A percentile compares a stretch with the other conserved stretches of the same genome.
These are phyloP conservation scores for Kurtzmaniella natalensis DNA, from an alignment of 1,139 yeast species.

Conservation along the genomic window DNA sequence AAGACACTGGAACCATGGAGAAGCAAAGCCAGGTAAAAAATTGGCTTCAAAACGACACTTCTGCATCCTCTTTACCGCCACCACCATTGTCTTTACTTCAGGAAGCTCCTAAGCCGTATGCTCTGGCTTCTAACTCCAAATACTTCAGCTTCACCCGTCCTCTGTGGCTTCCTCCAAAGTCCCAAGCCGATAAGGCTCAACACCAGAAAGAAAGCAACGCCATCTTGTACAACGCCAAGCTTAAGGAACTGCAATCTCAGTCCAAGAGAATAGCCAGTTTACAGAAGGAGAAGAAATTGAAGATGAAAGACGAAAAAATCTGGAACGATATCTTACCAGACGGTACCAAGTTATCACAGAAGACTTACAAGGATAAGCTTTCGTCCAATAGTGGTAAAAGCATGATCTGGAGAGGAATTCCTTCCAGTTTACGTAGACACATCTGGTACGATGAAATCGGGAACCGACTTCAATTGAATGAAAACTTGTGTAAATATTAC, in stretches of 20 bases:
- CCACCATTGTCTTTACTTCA: conserved; percentile 10
- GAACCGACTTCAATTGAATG: conserved; percentile 18
- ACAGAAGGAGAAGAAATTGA: conserved; percentile 22
- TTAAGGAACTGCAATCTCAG: conserved; percentile 33
- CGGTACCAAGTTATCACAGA: conserved; percentile 10
- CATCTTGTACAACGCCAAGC: conserved; percentile 45
- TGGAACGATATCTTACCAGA: conserved; percentile 48
- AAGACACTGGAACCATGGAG: background rate
- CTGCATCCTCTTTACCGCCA: conserved; percentile 2
- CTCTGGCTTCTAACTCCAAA: conserved; percentile 16
- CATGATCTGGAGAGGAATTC: conserved; percentile 68
- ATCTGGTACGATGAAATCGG: conserved; percentile 53
- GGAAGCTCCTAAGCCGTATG: conserved; percentile 3
- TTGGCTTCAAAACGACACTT: too few species aligned
- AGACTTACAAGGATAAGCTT: conserved; percentile 25
- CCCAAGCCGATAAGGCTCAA: conserved; percentile 45
- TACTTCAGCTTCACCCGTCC: conserved; percentile 55
- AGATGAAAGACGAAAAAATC: conserved; percentile 27
- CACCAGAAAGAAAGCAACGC: conserved; percentile 55
- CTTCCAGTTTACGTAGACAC: conserved; percentile 38
- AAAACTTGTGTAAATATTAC: conserved; percentile 15
- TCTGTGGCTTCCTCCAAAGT: conserved; percentile 64
- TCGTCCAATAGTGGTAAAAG: conserved; percentile 32
- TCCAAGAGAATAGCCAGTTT: conserved; percentile 22
- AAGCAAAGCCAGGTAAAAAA: too few species aligned